phyloP scores from a whole-genome alignment of 352 stramenopile genomes.

The Pythium volutum region DNA sequence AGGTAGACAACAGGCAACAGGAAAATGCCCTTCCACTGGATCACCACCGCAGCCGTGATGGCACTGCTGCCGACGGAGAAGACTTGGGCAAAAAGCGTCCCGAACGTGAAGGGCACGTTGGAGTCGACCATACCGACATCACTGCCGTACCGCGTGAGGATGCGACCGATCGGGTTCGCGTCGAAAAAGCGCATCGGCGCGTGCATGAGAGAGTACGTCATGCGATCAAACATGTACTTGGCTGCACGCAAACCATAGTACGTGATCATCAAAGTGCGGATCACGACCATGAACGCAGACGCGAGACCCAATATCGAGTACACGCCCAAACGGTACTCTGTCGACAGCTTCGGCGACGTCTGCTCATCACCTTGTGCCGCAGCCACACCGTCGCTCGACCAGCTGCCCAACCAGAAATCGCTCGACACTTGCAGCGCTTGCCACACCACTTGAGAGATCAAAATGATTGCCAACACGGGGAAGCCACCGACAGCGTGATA shows the following conservation, averaged over 20 bases:
- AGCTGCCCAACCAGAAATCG: constrained; percentile 92
- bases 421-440: constrained; percentile 78
- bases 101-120: constrained; percentile 29
- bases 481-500: constrained; percentile 44
- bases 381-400: constrained; percentile 40
- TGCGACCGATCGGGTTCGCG: constrained; percentile 82
- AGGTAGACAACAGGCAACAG: constrained; percentile 71
- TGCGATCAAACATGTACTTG: constrained; percentile 75
- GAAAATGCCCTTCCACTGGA: constrained; percentile 61
- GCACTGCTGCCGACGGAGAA: constrained; percentile 53
- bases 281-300: constrained; percentile 17
- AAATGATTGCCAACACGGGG: constrained; percentile 33
- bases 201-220: constrained; percentile 79
- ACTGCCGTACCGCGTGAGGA: constrained; percentile 87
- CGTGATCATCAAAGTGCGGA: constrained; percentile 20
- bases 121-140: constrained; percentile 87
- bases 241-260: constrained; percentile 15
- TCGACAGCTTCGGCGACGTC: background rate
- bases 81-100: background rate
- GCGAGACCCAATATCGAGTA: constrained; percentile 8
- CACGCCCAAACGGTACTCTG: background rate
- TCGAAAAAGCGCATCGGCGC: constrained; percentile 92
- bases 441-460: constrained; percentile 65
- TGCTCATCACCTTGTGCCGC: background rate
- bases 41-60: constrained; percentile 53